A percentile compares a stretch with the other conserved stretches of the same genome.
Evolutionary conservation across 2,329 filamentous ascomycete genomes (phyloP).

Genomic region (Diaporthe caulivora): DNA sequence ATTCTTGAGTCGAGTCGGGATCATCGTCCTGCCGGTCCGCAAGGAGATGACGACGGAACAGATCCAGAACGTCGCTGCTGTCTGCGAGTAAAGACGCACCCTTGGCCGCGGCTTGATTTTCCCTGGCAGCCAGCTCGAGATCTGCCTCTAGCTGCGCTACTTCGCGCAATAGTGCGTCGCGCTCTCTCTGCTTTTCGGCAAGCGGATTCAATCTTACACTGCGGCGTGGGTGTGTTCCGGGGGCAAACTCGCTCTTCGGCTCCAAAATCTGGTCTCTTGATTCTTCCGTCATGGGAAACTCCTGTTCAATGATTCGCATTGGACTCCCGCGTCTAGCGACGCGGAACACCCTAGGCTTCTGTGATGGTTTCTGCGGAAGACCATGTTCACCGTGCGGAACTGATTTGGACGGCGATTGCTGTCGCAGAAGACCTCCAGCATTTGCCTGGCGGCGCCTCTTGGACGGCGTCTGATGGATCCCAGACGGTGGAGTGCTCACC

Average conservation of each 20-base stretch:
- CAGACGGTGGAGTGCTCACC: slow-evolving; percentile 66
- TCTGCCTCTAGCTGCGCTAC: slow-evolving; percentile 70
- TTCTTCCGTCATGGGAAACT: slow-evolving; percentile 51
- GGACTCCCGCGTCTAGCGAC: slow-evolving; percentile 31
- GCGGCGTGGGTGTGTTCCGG: slow-evolving; percentile 47
- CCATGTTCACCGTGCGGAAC: slow-evolving; percentile 43
- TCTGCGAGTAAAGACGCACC: slow-evolving; percentile 17
- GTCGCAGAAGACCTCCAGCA: slow-evolving; percentile 24
- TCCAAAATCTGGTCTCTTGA: slow-evolving; percentile 59
- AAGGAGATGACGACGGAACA: slow-evolving; percentile 57
- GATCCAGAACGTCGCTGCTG: slow-evolving; percentile 52
- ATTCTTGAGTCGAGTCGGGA: slow-evolving; percentile 51
- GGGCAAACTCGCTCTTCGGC: slow-evolving; percentile 49
- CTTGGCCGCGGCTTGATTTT: slow-evolving; percentile 60
- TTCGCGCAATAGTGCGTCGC: slow-evolving; percentile 67
- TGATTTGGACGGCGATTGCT: slow-evolving; percentile 63
- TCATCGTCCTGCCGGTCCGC: slow-evolving; percentile 50
- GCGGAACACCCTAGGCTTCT: slow-evolving; percentile 16
- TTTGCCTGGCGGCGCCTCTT: slow-evolving; percentile 51
- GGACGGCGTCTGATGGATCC: slow-evolving; percentile 72
- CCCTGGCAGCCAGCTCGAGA: slow-evolving; percentile 66
- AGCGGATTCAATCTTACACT: slow-evolving; percentile 58
- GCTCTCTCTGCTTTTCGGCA: slow-evolving; percentile 62
- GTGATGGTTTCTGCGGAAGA: slow-evolving; percentile 21
- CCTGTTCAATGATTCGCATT: not conserved